These are phyloP conservation scores for Tillandsia fasciculata DNA, from an alignment of 176 grass and related monocot genomes.

Conservation along the genomic window DNA sequence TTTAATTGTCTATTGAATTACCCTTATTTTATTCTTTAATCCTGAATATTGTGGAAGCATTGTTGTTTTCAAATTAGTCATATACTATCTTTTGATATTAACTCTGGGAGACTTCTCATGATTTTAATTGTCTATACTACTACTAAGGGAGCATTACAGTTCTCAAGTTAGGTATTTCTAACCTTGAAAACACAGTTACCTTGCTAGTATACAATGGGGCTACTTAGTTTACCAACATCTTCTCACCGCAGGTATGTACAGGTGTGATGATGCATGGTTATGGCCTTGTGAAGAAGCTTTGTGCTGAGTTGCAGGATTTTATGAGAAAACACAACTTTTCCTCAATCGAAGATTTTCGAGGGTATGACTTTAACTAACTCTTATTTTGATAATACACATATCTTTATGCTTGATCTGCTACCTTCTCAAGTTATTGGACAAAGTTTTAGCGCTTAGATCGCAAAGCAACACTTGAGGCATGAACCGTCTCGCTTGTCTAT, in stretches of 20 bases:
- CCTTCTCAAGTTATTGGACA: background rate
- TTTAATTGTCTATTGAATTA: background rate
- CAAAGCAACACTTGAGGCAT: no score
- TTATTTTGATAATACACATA: background rate
- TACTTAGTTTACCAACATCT: conserved; percentile 5
- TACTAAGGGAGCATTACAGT: no score
- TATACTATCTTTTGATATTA: no score
- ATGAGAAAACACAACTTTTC: conserved; percentile 85
- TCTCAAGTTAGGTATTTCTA: no score
- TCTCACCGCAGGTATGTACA: conserved; percentile 60
- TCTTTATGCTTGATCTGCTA: conserved; percentile 8
- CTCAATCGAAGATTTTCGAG: conserved; percentile 78
- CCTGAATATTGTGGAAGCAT: no score
- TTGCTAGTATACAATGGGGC: conserved; percentile 5
- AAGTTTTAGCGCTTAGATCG: no score
- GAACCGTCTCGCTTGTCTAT: no score
- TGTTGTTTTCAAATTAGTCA: no score
- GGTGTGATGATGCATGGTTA: conserved; percentile 99
- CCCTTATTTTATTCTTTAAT: no score
- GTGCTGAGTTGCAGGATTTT: conserved; percentile 75
- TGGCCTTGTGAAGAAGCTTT: conserved; percentile 89
- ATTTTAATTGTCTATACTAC: no score
- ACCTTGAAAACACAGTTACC: no score
- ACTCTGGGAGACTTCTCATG: no score
- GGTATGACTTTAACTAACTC: conserved; percentile 35